phyloP scores from a whole-genome alignment of 176 grass and related monocot genomes.

The Saccharum spontaneum region DNA sequence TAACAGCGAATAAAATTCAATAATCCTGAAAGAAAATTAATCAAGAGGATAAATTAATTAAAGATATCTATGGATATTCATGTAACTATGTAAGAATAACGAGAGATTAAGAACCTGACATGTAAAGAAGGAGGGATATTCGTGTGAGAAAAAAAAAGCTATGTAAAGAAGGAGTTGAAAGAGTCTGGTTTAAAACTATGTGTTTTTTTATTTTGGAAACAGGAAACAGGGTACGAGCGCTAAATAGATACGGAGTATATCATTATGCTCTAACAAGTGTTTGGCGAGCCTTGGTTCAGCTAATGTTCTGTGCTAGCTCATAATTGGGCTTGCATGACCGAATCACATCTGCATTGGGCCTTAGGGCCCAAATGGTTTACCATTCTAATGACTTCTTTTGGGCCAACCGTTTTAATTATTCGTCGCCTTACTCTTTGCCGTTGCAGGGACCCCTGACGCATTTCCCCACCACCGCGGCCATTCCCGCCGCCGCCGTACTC shows the following conservation, averaged over 20 bases:
- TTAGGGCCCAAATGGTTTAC: neutral
- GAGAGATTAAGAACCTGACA: no score
- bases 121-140: no score
- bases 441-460: slow-evolving; percentile 38
- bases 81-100: no score
- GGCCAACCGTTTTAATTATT: neutral
- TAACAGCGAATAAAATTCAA: neutral
- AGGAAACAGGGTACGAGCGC: no score
- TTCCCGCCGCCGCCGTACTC: slow-evolving; percentile 23
- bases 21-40: neutral
- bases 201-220: no score
- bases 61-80: no score
- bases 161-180: no score
- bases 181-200: no score
- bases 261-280: no score
- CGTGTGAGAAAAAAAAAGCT: neutral
- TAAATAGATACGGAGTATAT: no score
- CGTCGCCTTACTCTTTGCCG: neutral
- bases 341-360: neutral
- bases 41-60: neutral
- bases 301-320: neutral
- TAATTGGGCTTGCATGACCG: neutral
- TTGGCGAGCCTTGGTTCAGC: no score
- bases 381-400: neutral
- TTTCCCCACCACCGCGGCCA: slow-evolving; percentile 25